Percentiles rank a stretch among this genome's conserved stretches.
These are phyloP conservation scores for Mycena galopus DNA, from an alignment of 768 basidiomycete genomes.

Conservation along the genomic window DNA sequence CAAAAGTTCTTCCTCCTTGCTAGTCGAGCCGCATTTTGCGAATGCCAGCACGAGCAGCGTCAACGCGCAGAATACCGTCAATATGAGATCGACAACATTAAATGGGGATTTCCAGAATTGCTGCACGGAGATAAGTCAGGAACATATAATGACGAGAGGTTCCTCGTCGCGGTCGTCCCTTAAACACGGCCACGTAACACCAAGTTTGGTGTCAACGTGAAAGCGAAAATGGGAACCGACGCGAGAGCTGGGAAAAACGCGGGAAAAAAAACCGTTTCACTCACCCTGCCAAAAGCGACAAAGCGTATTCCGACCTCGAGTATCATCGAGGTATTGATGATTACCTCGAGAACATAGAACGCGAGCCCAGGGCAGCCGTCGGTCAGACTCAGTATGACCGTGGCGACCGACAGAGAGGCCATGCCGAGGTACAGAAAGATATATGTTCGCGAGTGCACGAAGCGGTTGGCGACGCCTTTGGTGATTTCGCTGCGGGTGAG, in stretches of 20 bases:
- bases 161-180: background rate
- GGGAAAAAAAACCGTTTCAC: constrained; percentile 48
- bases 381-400: constrained; percentile 84
- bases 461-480: constrained; percentile 88
- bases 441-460: constrained; percentile 89
- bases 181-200: too few relatives aligned
- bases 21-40: constrained; percentile 84
- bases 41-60: constrained; percentile 92
- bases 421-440: constrained; percentile 91
- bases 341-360: constrained; percentile 91
- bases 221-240: too few relatives aligned
- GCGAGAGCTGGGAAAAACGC: too few relatives aligned
- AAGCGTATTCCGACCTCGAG: constrained; percentile 92
- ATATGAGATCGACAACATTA: constrained; percentile 88
- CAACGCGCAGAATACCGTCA: constrained; percentile 90
- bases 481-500: constrained; percentile 87
- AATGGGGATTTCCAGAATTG: constrained; percentile 98
- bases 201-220: too few relatives aligned
- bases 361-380: constrained; percentile 89
- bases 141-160: background rate
- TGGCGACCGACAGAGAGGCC: constrained; percentile 89
- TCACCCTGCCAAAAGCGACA: constrained; percentile 91
- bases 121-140: constrained; percentile 53
- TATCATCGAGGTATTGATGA: constrained; percentile 94
- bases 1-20: constrained; percentile 93